phyloP scores from a whole-genome alignment of 495 filamentous ascomycete species.

The Mytilinidion resinicola region DNA sequence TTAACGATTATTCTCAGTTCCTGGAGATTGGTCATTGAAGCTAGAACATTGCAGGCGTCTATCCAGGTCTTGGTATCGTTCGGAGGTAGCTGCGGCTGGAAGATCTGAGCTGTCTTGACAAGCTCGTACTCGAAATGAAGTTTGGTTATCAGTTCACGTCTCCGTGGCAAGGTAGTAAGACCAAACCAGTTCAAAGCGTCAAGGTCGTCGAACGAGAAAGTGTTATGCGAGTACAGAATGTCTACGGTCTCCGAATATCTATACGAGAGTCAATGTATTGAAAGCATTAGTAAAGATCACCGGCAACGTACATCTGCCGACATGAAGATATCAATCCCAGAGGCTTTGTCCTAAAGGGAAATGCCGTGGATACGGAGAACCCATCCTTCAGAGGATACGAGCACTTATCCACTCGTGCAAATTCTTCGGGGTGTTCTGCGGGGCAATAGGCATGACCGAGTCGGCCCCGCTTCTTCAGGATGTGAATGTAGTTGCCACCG shows the following conservation, averaged over 20 bases:
- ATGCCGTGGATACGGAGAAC: slow-evolving; percentile 3
- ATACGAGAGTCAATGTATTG: no score
- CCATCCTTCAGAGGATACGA: neutral
- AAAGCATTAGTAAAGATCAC: neutral
- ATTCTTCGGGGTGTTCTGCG: neutral
- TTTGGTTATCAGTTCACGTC: neutral
- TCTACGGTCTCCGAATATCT: slow-evolving; percentile 6
- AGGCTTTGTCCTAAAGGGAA: neutral
- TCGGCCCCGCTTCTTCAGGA: neutral
- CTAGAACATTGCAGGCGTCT: neutral
- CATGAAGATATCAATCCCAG: neutral
- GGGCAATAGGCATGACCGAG: slow-evolving; percentile 1
- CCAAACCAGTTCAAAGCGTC: neutral
- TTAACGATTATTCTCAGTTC: neutral
- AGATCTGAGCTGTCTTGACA: neutral
- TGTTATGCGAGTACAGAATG: slow-evolving; percentile 2
- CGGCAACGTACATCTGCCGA: slow-evolving; percentile 1
- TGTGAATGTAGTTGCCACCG: slow-evolving; percentile 12
- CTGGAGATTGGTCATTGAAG: neutral
- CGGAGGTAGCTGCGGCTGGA: neutral
- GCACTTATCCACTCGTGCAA: neutral
- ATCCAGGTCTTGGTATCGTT: neutral
- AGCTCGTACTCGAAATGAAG: neutral
- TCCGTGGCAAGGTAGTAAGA: neutral
- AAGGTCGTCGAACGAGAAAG: slow-evolving; percentile 2